These are phyloP conservation scores for Saxophila tyrrhenica DNA, from an alignment of 495 filamentous ascomycete species.

Conservation along the genomic window DNA sequence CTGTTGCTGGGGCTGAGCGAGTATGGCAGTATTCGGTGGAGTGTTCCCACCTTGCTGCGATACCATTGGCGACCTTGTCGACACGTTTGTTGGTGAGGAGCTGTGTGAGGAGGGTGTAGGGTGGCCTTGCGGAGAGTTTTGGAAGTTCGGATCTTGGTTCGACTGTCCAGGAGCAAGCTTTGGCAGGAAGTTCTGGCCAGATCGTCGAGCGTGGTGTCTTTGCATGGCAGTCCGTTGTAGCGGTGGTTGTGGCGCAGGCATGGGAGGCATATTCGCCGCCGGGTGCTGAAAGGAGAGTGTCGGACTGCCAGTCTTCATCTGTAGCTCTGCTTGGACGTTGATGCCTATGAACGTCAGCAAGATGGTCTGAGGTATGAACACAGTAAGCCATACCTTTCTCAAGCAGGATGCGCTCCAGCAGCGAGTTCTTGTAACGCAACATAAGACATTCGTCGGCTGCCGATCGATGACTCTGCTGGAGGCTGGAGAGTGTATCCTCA, in stretches of 20 bases:
- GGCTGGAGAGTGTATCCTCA: slow-evolving; percentile 79
- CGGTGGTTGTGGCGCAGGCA: slow-evolving; percentile 39
- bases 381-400: slow-evolving; percentile 82
- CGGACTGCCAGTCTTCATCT: slow-evolving; percentile 71
- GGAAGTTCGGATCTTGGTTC: slow-evolving; percentile 24
- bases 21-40: slow-evolving; percentile 54
- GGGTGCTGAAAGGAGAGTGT: slow-evolving; percentile 50
- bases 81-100: slow-evolving; percentile 60
- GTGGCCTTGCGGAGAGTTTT: slow-evolving; percentile 36
- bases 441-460: slow-evolving; percentile 97
- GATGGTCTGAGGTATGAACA: not conserved
- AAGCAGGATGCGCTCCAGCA: slow-evolving; percentile 85
- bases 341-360: slow-evolving; percentile 51
- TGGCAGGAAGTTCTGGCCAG: slow-evolving; percentile 54
- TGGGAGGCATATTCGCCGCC: slow-evolving; percentile 43
- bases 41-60: slow-evolving; percentile 57
- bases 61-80: slow-evolving; percentile 51
- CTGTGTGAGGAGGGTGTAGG: slow-evolving; percentile 75
- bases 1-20: slow-evolving; percentile 38
- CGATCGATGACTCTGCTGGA: slow-evolving; percentile 87
- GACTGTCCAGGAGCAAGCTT: slow-evolving; percentile 29
- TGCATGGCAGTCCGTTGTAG: slow-evolving; percentile 64
- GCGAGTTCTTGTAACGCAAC: slow-evolving; percentile 95
- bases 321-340: slow-evolving; percentile 92
- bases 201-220: slow-evolving; percentile 56